Evolutionary conservation across 1,284 basidiomycete genomes (phyloP).

Genomic region (Ceratobasidium papillatum): DNA sequence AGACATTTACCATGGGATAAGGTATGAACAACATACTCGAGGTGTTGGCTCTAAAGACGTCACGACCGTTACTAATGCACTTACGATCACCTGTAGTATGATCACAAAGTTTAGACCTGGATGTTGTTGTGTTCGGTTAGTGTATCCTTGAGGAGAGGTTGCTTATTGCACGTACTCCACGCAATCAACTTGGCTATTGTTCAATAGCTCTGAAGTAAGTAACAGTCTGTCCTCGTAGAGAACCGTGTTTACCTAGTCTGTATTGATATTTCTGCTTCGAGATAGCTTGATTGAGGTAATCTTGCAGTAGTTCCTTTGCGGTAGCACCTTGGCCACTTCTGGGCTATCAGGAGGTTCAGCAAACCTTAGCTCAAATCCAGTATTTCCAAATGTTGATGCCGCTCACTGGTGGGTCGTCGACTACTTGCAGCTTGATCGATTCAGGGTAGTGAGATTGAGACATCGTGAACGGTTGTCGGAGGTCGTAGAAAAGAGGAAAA

Average conservation of each 20-base stretch:
- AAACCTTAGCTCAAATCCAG: not conserved
- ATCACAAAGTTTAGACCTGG: constrained; percentile 27
- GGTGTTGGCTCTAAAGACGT: constrained; percentile 18
- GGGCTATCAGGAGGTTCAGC: not conserved
- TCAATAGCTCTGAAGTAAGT: not conserved
- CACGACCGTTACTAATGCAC: constrained; percentile 22
- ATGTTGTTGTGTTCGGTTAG: not conserved
- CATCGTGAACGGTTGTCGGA: not conserved
- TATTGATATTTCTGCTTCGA: constrained; percentile 29
- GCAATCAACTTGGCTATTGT: constrained; percentile 20
- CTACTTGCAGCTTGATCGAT: not conserved
- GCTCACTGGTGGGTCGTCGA: not conserved
- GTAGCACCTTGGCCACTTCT: not conserved
- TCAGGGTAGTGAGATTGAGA: not conserved
- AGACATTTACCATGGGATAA: not conserved
- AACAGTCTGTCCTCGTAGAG: not conserved
- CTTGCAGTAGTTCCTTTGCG: constrained; percentile 13
- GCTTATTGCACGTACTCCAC: not conserved
- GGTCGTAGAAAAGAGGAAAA: not conserved
- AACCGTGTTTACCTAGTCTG: constrained; percentile 1
- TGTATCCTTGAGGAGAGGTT: too few species aligned
- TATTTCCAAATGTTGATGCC: not conserved
- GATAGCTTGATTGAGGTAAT: constrained; percentile 20
- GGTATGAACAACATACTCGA: not conserved
- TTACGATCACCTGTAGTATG: constrained; percentile 17